phyloP scores from a whole-genome alignment of 495 filamentous ascomycete genomes.

The Cryomyces antarcticus region DNA sequence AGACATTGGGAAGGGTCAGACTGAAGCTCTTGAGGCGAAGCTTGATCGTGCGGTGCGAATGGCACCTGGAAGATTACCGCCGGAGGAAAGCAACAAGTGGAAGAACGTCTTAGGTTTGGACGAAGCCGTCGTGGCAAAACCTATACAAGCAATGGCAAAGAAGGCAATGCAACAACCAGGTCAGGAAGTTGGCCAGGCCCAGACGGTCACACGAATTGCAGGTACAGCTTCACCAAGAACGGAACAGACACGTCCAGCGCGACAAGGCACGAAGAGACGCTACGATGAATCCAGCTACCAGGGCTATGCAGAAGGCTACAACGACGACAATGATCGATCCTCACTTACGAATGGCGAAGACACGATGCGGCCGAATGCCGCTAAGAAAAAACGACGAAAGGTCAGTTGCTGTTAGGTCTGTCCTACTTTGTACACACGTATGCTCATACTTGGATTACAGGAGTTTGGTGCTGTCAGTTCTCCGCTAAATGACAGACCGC shows the following conservation, averaged over 20 bases:
- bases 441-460: too few relatives aligned
- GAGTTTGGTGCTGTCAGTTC: too few relatives aligned
- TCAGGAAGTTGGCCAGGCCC: slow-evolving; percentile 7
- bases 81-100: slow-evolving; percentile 32
- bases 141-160: slow-evolving; percentile 2
- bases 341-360: slow-evolving; percentile 15
- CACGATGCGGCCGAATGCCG: slow-evolving; percentile 10
- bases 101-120: slow-evolving; percentile 36
- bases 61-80: slow-evolving; percentile 30
- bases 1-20: slow-evolving; percentile 22
- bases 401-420: slow-evolving; percentile 4
- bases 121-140: slow-evolving; percentile 24
- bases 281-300: slow-evolving; percentile 49
- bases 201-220: not conserved
- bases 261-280: slow-evolving; percentile 38
- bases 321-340: slow-evolving; percentile 36
- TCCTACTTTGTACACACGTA: too few relatives aligned
- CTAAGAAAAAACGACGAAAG: slow-evolving; percentile 21
- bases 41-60: slow-evolving; percentile 36
- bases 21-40: slow-evolving; percentile 20
- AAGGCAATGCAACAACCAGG: not conserved
- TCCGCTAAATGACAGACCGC: too few relatives aligned
- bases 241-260: slow-evolving; percentile 28
- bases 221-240: slow-evolving; percentile 1
- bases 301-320: slow-evolving; percentile 46